Conservation (phyloP, 257 asterid genomes). For the Cinchona pubescens region DNA sequence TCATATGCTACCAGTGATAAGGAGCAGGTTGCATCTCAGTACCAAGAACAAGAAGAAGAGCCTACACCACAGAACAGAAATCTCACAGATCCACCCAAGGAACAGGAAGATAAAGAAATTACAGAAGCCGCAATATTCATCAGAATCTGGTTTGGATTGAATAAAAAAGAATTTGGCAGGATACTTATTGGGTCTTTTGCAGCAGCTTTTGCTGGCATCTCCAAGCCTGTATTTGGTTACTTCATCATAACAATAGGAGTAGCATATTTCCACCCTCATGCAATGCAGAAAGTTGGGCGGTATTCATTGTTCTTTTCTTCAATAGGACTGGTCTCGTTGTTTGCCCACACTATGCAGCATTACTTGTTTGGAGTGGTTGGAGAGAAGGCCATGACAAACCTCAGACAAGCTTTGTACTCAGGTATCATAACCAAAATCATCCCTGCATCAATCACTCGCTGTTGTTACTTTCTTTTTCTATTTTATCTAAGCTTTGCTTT, state of each 20-base stretch:
- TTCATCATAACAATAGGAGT: constrained; percentile 87
- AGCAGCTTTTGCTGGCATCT: constrained; percentile 76
- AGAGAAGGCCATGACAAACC: constrained; percentile 70
- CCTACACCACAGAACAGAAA: constrained; percentile 29
- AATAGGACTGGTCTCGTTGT: constrained; percentile 59
- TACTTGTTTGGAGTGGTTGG: constrained; percentile 69
- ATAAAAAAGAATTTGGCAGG: constrained; percentile 45
- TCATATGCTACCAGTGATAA: constrained; percentile 25
- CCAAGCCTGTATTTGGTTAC: constrained; percentile 76
- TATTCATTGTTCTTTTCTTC: constrained; percentile 54
- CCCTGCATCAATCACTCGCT: constrained; percentile 15
- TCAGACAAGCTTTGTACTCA: constrained; percentile 60
- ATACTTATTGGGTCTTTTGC: constrained; percentile 53
- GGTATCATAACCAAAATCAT: constrained; percentile 34
- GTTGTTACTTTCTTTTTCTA: constrained; percentile 9
- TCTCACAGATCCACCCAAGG: constrained; percentile 25
- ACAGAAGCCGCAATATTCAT: constrained; percentile 41
- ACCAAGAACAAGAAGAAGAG: constrained; percentile 35
- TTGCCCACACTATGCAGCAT: constrained; percentile 80
- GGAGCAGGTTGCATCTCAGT: constrained; percentile 36
- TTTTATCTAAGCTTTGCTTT: background rate
- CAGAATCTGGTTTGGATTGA: constrained; percentile 72
- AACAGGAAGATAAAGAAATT: constrained; percentile 34
- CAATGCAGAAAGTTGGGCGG: constrained; percentile 51
- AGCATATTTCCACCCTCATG: constrained; percentile 48